These are phyloP conservation scores for Trypanosoma platydactyli DNA, from an alignment of 208 protist species.

Conservation along the genomic window DNA sequence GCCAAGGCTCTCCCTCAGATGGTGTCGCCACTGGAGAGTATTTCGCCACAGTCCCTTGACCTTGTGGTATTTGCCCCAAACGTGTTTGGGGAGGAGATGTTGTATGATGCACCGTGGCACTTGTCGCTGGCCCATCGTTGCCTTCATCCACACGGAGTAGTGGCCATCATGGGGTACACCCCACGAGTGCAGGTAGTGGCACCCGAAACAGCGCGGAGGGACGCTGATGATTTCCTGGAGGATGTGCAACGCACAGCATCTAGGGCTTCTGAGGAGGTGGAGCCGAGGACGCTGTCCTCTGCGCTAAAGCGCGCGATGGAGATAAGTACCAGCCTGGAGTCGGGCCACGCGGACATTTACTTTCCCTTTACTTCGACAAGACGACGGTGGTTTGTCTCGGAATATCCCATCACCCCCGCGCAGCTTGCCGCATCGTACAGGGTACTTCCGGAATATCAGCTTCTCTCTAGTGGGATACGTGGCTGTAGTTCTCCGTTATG, in stretches of 20 bases:
- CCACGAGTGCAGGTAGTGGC: conserved; percentile 36
- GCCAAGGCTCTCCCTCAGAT: conserved; percentile 11
- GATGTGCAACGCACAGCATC: conserved; percentile 21
- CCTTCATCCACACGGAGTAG: conserved; percentile 71
- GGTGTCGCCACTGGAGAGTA: conserved; percentile 36
- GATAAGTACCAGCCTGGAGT: conserved; percentile 34
- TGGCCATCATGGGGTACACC: conserved; percentile 61
- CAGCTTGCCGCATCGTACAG: conserved; percentile 50
- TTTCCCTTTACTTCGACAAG: conserved; percentile 74
- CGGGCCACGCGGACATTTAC: conserved; percentile 70
- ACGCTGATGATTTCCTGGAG: conserved; percentile 47
- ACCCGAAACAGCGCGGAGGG: conserved; percentile 43
- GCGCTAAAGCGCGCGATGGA: conserved; percentile 32
- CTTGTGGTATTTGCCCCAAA: conserved; percentile 72
- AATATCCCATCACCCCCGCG: conserved; percentile 54
- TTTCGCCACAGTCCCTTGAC: conserved; percentile 56
- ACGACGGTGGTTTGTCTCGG: conserved; percentile 65
- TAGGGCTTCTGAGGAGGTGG: neutral
- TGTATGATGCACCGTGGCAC: conserved; percentile 77
- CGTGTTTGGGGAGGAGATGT: conserved; percentile 76
- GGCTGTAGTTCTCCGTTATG: neutral
- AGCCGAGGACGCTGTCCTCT: neutral
- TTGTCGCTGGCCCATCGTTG: conserved; percentile 69
- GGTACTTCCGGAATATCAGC: conserved; percentile 52
- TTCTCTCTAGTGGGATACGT: conserved; percentile 32